phyloP scores from a whole-genome alignment of 148 eudicot genomes.

The Polygonum maritimum region DNA sequence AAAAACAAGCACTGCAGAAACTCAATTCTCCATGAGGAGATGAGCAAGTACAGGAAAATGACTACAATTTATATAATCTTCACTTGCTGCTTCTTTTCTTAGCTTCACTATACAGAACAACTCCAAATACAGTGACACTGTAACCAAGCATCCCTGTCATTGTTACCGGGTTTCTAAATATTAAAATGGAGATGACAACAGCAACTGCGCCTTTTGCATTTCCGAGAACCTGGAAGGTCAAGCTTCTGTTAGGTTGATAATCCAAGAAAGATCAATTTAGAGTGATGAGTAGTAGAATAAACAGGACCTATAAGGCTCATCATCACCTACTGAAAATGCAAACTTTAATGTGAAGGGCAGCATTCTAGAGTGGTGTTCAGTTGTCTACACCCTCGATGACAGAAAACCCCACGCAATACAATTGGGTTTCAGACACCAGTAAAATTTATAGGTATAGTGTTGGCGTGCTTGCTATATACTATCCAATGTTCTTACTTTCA shows the following conservation, averaged over 20 bases:
- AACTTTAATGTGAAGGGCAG: background rate
- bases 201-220: conserved; percentile 51
- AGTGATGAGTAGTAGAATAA: background rate
- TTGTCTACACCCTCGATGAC: background rate
- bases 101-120: conserved; percentile 35
- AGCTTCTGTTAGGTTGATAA: background rate
- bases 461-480: background rate
- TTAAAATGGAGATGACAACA: conserved; percentile 39
- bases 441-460: background rate
- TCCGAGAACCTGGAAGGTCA: conserved; percentile 18
- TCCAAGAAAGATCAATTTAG: background rate
- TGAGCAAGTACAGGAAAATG: background rate
- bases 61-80: background rate
- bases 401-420: background rate
- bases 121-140: conserved; percentile 32
- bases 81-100: conserved; percentile 37
- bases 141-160: conserved; percentile 45
- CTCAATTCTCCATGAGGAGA: background rate
- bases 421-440: background rate
- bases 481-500: background rate
- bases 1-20: background rate
- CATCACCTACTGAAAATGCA: background rate
- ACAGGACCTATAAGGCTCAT: background rate
- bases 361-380: background rate
- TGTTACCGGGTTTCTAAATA: conserved; percentile 40